A percentile compares a stretch with the other conserved stretches of the same genome.
phyloP scores from a whole-genome alignment of 139 green algal genomes.

The Coccomyxa sp. region DNA sequence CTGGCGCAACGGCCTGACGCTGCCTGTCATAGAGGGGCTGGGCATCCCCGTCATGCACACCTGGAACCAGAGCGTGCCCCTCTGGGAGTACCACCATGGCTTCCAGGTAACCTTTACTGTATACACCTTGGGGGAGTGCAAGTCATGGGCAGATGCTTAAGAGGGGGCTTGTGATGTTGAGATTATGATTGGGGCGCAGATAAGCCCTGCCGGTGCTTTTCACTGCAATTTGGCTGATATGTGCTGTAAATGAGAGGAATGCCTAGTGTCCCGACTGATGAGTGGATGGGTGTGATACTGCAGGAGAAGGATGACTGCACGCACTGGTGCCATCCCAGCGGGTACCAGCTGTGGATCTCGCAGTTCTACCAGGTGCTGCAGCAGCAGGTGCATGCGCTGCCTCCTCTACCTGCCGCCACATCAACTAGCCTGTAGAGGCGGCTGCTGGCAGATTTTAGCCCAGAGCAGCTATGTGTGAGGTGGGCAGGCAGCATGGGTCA shows the following conservation, averaged over 20 bases:
- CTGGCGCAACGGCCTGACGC: slow-evolving; percentile 18
- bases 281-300: too few species aligned
- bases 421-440: too few species aligned
- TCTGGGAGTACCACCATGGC: slow-evolving; percentile 20
- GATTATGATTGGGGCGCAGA: too few species aligned
- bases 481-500: too few species aligned
- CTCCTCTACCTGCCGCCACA: too few species aligned
- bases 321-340: slow-evolving; percentile 24
- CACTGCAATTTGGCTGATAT: too few species aligned
- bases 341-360: slow-evolving; percentile 33
- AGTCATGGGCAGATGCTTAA: too few species aligned
- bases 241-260: too few species aligned
- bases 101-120: slow-evolving; percentile 6
- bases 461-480: too few species aligned
- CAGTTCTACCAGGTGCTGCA: slow-evolving; percentile 10
- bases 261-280: too few species aligned
- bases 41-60: slow-evolving; percentile 22
- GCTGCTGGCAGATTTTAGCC: too few species aligned
- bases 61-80: slow-evolving; percentile 22
- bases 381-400: neutral
- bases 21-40: slow-evolving; percentile 5
- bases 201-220: too few species aligned
- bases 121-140: neutral
- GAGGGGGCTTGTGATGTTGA: neutral
- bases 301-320: slow-evolving; percentile 16